Conservation (phyloP, 2,329 filamentous ascomycete species). For the Neodidymelliopsis sp. region DNA sequence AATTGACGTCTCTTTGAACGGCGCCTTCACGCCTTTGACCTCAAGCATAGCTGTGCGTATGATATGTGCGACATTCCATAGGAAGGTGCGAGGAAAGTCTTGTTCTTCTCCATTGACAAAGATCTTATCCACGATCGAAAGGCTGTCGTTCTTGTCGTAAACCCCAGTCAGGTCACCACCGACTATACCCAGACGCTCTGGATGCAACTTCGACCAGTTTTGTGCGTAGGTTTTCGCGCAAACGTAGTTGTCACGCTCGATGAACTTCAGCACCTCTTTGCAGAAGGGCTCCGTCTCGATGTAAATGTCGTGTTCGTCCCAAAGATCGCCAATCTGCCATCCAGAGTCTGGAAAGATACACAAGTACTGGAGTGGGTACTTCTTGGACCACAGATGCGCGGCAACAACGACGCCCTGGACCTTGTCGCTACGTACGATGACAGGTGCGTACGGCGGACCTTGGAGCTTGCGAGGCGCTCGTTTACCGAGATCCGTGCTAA, state of each 20-base stretch:
- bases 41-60: slow-evolving; percentile 30
- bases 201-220: slow-evolving; percentile 32
- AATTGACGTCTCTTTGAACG: not conserved
- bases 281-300: slow-evolving; percentile 40
- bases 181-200: slow-evolving; percentile 28
- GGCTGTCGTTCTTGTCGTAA: slow-evolving; percentile 27
- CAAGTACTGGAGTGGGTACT: slow-evolving; percentile 34
- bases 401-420: slow-evolving; percentile 25
- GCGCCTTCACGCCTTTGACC: not conserved
- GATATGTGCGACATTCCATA: slow-evolving; percentile 39
- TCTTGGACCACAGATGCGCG: slow-evolving; percentile 31
- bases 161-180: slow-evolving; percentile 23
- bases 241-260: slow-evolving; percentile 33
- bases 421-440: slow-evolving; percentile 36
- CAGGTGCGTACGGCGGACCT: slow-evolving; percentile 25
- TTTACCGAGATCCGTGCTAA: slow-evolving; percentile 40
- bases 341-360: slow-evolving; percentile 37
- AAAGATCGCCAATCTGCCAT: slow-evolving; percentile 43
- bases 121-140: slow-evolving; percentile 38
- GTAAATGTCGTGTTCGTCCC: slow-evolving; percentile 44
- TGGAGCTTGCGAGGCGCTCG: slow-evolving; percentile 22
- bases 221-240: slow-evolving; percentile 28
- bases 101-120: slow-evolving; percentile 36
- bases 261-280: slow-evolving; percentile 36
- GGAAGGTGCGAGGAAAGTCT: slow-evolving; percentile 35